phyloP scores from a whole-genome alignment of 306 rosid genomes.

The Hippophae rhamnoides region DNA sequence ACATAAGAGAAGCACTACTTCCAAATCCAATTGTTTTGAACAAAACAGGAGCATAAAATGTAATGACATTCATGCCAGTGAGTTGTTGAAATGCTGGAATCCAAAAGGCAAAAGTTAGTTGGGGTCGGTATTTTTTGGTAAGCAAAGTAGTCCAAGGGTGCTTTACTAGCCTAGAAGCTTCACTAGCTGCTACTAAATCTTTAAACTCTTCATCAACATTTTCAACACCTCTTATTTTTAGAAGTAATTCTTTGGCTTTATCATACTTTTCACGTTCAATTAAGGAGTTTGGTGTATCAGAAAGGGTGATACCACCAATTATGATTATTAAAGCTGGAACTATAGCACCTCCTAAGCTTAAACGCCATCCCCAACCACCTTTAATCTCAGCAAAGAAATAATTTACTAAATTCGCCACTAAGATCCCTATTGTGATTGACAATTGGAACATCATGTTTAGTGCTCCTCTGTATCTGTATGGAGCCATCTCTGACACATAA shows the following conservation, averaged over 20 bases:
- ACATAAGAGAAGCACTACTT: conserved; percentile 48
- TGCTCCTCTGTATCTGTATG: conserved; percentile 45
- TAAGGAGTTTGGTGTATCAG: conserved; percentile 72
- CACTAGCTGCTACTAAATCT: conserved; percentile 50
- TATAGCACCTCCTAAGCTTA: conserved; percentile 66
- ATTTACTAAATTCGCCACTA: conserved; percentile 50
- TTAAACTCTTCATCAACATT: conserved; percentile 51
- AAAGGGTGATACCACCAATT: conserved; percentile 44
- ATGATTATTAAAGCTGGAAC: conserved; percentile 59
- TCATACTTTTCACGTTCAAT: conserved; percentile 38
- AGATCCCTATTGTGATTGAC: conserved; percentile 63
- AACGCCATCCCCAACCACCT: conserved; percentile 71
- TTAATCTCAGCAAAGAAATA: conserved; percentile 38
- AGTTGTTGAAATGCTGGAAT: conserved; percentile 80
- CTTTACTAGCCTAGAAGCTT: conserved; percentile 31
- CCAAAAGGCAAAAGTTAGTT: conserved; percentile 43
- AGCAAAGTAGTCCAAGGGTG: conserved; percentile 48
- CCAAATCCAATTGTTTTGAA: conserved; percentile 75
- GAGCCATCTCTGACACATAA: conserved; percentile 74
- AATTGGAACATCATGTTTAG: conserved; percentile 71
- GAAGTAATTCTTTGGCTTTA: conserved; percentile 38
- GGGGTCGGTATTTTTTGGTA: conserved; percentile 57
- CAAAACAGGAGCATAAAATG: conserved; percentile 72
- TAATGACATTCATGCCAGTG: conserved; percentile 70
- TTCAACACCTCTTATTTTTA: conserved; percentile 31